Base-by-base conservation (phyloP, 1,139 yeast species). In the Geotrichum restrictum region DNA sequence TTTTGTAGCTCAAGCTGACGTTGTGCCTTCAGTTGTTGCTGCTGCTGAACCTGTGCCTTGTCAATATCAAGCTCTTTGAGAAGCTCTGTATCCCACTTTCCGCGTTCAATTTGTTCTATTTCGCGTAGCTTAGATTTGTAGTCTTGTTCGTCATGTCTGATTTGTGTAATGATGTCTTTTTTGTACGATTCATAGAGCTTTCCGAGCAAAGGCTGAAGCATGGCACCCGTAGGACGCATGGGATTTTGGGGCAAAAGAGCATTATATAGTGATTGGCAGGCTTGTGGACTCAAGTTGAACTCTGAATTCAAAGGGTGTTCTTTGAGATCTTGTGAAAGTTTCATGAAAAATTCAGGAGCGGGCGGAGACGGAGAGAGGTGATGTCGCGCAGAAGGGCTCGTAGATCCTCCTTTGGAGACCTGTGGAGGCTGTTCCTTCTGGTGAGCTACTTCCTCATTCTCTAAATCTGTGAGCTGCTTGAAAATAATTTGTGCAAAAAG, bases 41-140 rank as follows among this genome's bases (percentile, higher is more conserved):
- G 62, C 48, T 55, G 59, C 27, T 49, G 52, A 10, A 49, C 48
- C 49, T 58, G 60, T 3, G 57, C 54, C 50, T 59, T 56, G 22
- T 39, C 49, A 1, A 40, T 48, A 18, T 59, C 53, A 33, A 59
- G 44, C 34, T 63, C 67, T 27, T 59, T 59, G 21, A 63, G 49
- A 32, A 67, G 52, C 48, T 64, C 64, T 1, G 56, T 54, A 54
- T 71, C 74, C 64, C 71, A 56, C 49, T 67, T 65, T 1, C 75
- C 75, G 21, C 61, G 60, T 41, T 68, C 72, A 27, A 72, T 69
- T 41, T 61, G 61, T 27, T 63, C 66, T 19, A 72, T 69, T 50
- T 72, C 74, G 3, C 60, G 56, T 19, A 66, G 55, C 44, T 63
- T 61, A 22, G 56, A 61, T 14, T 58, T 57, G 54, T 63, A 71